phyloP scores from a whole-genome alignment of 2,329 filamentous ascomycete genomes.

The Paracoccidioides brasiliensis region DNA sequence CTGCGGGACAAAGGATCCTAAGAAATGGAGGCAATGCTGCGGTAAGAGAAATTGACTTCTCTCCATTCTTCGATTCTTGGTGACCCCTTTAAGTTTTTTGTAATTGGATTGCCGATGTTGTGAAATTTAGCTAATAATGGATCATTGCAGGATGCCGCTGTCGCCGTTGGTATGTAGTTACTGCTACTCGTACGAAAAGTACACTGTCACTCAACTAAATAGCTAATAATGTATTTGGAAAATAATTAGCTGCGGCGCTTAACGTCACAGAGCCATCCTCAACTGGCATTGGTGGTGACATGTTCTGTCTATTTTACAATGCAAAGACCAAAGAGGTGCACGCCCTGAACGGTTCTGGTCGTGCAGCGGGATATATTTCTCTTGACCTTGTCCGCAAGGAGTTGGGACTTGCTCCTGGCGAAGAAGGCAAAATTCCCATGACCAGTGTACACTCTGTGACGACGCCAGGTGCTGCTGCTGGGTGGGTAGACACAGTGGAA shows the following conservation, averaged over 20 bases:
- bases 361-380: slow-evolving; percentile 55
- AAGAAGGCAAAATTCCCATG: slow-evolving; percentile 53
- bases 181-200: not conserved
- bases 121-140: not conserved
- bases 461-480: slow-evolving; percentile 78
- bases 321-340: slow-evolving; percentile 68
- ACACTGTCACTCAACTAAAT: not conserved
- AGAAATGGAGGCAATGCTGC: slow-evolving; percentile 84
- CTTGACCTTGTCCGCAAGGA: slow-evolving; percentile 58
- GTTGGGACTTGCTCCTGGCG: slow-evolving; percentile 50
- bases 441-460: slow-evolving; percentile 69
- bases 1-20: slow-evolving; percentile 76
- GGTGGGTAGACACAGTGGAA: slow-evolving; percentile 82
- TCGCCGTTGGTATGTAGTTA: slow-evolving; percentile 63
- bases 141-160: slow-evolving; percentile 66
- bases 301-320: slow-evolving; percentile 91
- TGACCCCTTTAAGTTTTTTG: not conserved
- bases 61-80: not conserved
- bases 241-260: slow-evolving; percentile 58
- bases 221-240: not conserved
- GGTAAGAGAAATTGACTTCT: slow-evolving; percentile 31
- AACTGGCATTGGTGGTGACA: slow-evolving; percentile 91
- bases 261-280: slow-evolving; percentile 89
- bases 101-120: not conserved
- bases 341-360: slow-evolving; percentile 87